Evolutionary conservation across 768 basidiomycete species (phyloP), one percentile per base, ranked within the genome.

Genomic region (Vararia minispora): DNA sequence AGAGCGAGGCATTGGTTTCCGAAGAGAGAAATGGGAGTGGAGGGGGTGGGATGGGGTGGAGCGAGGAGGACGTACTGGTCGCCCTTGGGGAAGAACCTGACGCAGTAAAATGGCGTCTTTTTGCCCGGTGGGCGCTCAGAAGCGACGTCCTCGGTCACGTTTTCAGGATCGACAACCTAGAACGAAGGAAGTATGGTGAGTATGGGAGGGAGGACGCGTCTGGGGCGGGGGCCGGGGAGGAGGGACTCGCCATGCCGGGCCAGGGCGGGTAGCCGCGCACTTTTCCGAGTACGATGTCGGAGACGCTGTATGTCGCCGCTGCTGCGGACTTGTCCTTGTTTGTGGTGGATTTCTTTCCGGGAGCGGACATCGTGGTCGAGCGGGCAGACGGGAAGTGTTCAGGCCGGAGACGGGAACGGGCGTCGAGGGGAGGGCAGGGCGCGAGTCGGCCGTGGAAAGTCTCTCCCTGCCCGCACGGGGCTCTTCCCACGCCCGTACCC

Each of bases 231-330:
- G 42, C 34, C 14, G 46, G 46, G 34, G 48, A 29, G 44, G 48
- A 53, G 52, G 45, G 42, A 73, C 86, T 62, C 56, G 94, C 94
- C 66, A 86, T 83, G 57, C 78, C 88, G 39, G 91, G 95, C 95
- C 95, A 99, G 4, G 84, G 71, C 2, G 95, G 90, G 64, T 69
- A 97, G 8, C 94, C 95, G 64, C 86, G 87, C 56, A 99, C 64
- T 67, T 94, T 92, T 18, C 75, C 90, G 44, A 97, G 75, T 27
- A 98, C 89, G 49, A 90, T 67, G 53, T 98, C 91, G 60, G 83
- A 79, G 39, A 71, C 55, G 17, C 70, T 68, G 58, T 85, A 94
- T 32, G 65, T 64, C 10, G 65, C 56, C 36, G 52, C 51, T 33
- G 46, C 51, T 44, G 55, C 56, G 47, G 60, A 55, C 47, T 69